Evolutionary conservation across 306 rosid genomes (phyloP), one percentile per base, ranked within the genome.

Genomic region (Sphenostylis stenocarpa): DNA sequence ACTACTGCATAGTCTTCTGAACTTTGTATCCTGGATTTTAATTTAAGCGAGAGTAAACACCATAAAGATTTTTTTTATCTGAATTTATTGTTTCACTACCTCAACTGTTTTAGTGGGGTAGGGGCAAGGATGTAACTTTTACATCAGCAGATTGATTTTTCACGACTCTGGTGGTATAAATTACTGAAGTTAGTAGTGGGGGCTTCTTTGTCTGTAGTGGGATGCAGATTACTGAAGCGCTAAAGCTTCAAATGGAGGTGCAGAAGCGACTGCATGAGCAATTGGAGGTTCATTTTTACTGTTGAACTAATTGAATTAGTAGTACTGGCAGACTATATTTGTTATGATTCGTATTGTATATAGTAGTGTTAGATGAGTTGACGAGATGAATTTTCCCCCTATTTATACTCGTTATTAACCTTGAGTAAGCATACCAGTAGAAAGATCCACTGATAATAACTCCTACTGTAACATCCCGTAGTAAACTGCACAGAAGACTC

Each of bases 191-290:
- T 73, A 80, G 23, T 45, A 20, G 51, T 36, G 65, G 29, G 60
- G 76, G 56, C 15, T 60, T 19, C 39, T 80, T 53, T 67, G 38
- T 76, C 72, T 75, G 78, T 84, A 92, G 97, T 53, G 96, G 96
- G 63, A 87, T 92, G 93, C 92, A 92, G 82, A 90, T 92, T 52
- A 90, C 93, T 5, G 97, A 92, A 81, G 92, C 97, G 33, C 81
- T 92, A 48, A 90, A 90, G 85, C 96, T 92, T 84, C 97, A 92
- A 78, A 92, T 92, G 97, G 97, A 92, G 80, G 97, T 92, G 65
- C 97, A 92, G 83, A 92, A 92, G 87, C 87, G 97, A 69, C 75
- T 92, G 23, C 97, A 90, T 78, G 97, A 92, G 70, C 97, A 92
- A 88, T 78, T 92, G 73, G 97, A 92, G 97, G 97, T 82, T 81